Evolutionary conservation across 1,284 basidiomycete genomes (phyloP), one percentile per base, ranked within the genome.

Genomic region (Moesziomyces parantarcticus): DNA sequence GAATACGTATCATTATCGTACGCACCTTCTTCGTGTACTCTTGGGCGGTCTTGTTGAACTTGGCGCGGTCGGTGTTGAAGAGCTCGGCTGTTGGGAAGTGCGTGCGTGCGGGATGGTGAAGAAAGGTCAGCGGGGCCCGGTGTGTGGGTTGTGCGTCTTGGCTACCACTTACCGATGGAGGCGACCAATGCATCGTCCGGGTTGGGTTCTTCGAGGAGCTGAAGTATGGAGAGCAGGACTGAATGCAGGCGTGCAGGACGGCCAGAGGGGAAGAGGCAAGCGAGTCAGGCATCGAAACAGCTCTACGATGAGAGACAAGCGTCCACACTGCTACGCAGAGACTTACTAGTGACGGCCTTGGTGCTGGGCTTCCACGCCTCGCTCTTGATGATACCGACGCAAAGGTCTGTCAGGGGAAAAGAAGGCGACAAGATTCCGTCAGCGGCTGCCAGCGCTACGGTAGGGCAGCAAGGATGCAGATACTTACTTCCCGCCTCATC

Each of bases 291-390:
- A n/a, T n/a, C n/a, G n/a, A n/a, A n/a, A n/a, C n/a, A n/a, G n/a
- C n/a, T n/a, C n/a, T n/a, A n/a, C n/a, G n/a, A n/a, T n/a, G n/a
- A n/a, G n/a, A n/a, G n/a, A n/a, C n/a, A n/a, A n/a, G n/a, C n/a
- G n/a, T n/a, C n/a, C n/a, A n/a, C n/a, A n/a, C n/a, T n/a, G n/a
- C n/a, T n/a, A n/a, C n/a, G n/a, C n/a, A 9, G 26, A 29, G 8
- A 29, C 82, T 54, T 54, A 84, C 83, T 78, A 9, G 79, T 79
- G 26, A 78, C 58, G 9, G 79, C 78, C 64, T 83, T 82, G 7
- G 82, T 83, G 41, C 75, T 77, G 16, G 83, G 83, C 62, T 84
- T 84, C 83, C 83, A 84, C 9, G 79, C 76, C 47, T 83, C 83
- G 26, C 79, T 70, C 64, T 84, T 84, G 58, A 84, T 58, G 10